phyloP scores from a whole-genome alignment of 129 eudicot species.

The Lactuca sativa region DNA sequence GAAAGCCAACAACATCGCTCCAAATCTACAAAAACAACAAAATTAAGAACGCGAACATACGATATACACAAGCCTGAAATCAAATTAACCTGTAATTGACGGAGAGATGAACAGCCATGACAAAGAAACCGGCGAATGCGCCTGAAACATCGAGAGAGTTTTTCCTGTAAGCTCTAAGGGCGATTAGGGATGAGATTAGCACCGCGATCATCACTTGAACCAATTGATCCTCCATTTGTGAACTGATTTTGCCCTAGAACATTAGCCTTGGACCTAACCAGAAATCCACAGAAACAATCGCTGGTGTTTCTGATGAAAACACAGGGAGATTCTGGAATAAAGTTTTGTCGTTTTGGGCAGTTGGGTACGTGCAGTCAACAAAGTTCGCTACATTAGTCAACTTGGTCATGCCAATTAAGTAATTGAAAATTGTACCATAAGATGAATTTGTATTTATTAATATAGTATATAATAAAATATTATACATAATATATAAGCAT shows the following conservation, averaged over 20 bases:
- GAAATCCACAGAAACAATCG: neutral
- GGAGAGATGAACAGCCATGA: conserved; percentile 72
- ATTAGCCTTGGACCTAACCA: conserved; percentile 16
- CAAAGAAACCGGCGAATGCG: conserved; percentile 70
- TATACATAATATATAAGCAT: too few relatives aligned
- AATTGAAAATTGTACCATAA: neutral
- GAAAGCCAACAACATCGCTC: conserved; percentile 87
- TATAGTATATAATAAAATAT: too few relatives aligned
- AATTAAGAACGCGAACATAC: neutral
- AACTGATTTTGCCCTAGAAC: neutral
- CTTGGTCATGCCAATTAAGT: conserved; percentile 7
- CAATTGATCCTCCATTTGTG: conserved; percentile 46
- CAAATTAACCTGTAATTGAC: conserved; percentile 62
- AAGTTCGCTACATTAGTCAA: conserved; percentile 21
- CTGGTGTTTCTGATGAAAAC: conserved; percentile 1
- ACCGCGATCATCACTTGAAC: conserved; percentile 49
- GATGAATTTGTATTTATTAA: too few relatives aligned
- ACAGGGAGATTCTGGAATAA: conserved; percentile 4
- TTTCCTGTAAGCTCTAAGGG: conserved; percentile 58
- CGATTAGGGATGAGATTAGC: conserved; percentile 50
- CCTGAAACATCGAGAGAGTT: conserved; percentile 88
- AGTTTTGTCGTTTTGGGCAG: neutral
- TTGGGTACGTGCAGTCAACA: conserved; percentile 25
- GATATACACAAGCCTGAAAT: neutral
- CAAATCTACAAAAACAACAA: conserved; percentile 45